phyloP scores from a whole-genome alignment of 1,284 basidiomycete genomes.

The Singerocomus inundabilis region DNA sequence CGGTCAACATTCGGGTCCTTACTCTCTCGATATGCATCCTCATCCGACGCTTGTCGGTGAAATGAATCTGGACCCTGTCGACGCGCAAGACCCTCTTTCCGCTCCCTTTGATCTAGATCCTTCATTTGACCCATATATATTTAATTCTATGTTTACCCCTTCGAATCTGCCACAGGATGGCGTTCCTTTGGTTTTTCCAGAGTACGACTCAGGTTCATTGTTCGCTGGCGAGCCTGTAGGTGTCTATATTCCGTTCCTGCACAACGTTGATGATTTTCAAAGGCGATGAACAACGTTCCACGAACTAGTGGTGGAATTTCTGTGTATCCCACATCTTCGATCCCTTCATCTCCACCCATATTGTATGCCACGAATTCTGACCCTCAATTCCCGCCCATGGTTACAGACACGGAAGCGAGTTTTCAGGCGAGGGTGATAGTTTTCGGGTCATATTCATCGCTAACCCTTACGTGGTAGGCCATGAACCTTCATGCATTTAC shows the following conservation, averaged over 20 bases:
- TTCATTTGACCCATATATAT: neutral
- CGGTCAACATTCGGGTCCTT: neutral
- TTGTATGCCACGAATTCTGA: neutral
- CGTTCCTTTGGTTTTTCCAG: neutral
- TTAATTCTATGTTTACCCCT: neutral
- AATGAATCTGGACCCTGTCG: neutral
- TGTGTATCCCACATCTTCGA: neutral
- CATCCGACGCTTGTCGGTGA: neutral
- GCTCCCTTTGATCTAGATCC: neutral
- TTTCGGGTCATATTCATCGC: neutral
- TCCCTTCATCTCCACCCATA: neutral
- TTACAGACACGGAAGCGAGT: neutral
- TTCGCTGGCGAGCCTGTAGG: slow-evolving; percentile 3
- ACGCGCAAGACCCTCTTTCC: neutral
- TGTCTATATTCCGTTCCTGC: neutral
- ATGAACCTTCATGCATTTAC: no score
- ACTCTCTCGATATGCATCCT: neutral
- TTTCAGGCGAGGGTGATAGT: neutral
- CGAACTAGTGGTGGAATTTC: neutral
- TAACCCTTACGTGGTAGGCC: slow-evolving; percentile 4
- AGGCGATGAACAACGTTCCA: neutral
- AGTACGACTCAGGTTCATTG: neutral
- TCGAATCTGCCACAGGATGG: no score
- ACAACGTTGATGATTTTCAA: neutral
- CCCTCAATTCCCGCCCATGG: no score